Evolutionary conservation across 192 early-diverging fungal genomes (phyloP).

Genomic region (Fimicolochytrium jonesii): DNA sequence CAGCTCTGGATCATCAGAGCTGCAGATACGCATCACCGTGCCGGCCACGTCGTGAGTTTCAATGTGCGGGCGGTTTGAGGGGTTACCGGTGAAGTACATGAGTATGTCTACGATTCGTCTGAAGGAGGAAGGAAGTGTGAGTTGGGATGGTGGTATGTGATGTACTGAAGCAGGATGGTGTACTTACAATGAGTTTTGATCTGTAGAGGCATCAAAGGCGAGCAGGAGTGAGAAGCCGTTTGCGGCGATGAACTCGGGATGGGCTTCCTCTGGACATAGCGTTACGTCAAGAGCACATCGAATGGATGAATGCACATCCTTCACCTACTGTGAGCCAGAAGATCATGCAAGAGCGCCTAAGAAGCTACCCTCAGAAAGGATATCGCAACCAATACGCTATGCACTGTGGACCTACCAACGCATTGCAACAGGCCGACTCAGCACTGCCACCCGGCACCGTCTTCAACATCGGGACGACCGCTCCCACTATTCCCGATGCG

Average conservation of each 20-base stretch:
- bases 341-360: slow-evolving; percentile 44
- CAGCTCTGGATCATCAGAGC: slow-evolving; percentile 38
- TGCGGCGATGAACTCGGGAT: slow-evolving; percentile 35
- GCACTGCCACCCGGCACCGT: too few relatives aligned
- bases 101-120: slow-evolving; percentile 52
- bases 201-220: slow-evolving; percentile 4
- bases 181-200: slow-evolving; percentile 41
- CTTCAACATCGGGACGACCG: too few relatives aligned
- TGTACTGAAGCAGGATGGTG: not conserved
- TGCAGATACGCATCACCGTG: slow-evolving; percentile 38
- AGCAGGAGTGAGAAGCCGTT: slow-evolving; percentile 38
- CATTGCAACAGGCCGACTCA: too few relatives aligned
- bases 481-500: too few relatives aligned
- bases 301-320: too few relatives aligned
- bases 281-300: too few relatives aligned
- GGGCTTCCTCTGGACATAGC: slow-evolving; percentile 30
- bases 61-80: slow-evolving; percentile 13
- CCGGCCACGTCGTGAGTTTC: slow-evolving; percentile 28
- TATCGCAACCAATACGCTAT: too few relatives aligned
- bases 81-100: slow-evolving; percentile 32
- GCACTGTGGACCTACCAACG: too few relatives aligned
- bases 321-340: slow-evolving; percentile 30
- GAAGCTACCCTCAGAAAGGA: too few relatives aligned
- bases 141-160: too few relatives aligned
- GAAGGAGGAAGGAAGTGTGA: too few relatives aligned